Evolutionary conservation across 2,329 filamentous ascomycete genomes (phyloP).

Genomic region (Penicillium brasilianum): DNA sequence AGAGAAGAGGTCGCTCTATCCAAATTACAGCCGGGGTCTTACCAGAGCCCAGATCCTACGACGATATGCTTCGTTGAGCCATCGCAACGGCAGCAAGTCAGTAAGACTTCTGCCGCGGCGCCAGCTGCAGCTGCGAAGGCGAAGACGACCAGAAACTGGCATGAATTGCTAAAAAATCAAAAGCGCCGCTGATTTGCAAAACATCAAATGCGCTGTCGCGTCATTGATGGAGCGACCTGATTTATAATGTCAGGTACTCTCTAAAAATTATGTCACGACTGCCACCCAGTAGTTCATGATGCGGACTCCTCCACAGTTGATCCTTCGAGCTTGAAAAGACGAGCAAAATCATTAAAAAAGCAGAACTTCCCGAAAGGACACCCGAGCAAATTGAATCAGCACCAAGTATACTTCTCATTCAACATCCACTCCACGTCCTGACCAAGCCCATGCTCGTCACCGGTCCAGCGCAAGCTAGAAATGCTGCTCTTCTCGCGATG

Average conservation of each 20-base stretch:
- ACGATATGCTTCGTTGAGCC: conserved; percentile 44
- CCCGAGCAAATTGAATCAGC: conserved; percentile 36
- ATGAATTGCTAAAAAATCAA: conserved; percentile 49
- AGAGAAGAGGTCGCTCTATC: conserved; percentile 41
- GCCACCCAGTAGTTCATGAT: conserved; percentile 25
- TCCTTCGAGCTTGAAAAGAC: neutral
- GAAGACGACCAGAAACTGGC: conserved; percentile 50
- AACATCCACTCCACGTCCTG: conserved; percentile 52
- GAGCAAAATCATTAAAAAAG: neutral
- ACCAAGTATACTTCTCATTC: conserved; percentile 58
- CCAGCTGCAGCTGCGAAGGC: conserved; percentile 31
- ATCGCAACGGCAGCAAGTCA: conserved; percentile 36
- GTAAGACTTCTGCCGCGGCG: conserved; percentile 33
- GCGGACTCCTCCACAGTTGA: conserved; percentile 2
- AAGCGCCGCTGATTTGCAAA: conserved; percentile 35
- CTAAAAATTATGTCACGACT: conserved; percentile 24
- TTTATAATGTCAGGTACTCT: conserved; percentile 25
- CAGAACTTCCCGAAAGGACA: conserved; percentile 12
- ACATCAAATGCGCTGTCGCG: conserved; percentile 8
- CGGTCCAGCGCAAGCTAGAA: conserved; percentile 54
- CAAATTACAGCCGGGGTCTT: conserved; percentile 41
- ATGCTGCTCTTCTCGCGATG: conserved; percentile 55
- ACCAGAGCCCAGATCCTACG: conserved; percentile 42
- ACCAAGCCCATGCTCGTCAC: conserved; percentile 42
- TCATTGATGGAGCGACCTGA: conserved; percentile 14